Evolutionary conservation across 176 grass and related monocot genomes (phyloP), one percentile per base, ranked within the genome.

Genomic region (Carex kokanica): DNA sequence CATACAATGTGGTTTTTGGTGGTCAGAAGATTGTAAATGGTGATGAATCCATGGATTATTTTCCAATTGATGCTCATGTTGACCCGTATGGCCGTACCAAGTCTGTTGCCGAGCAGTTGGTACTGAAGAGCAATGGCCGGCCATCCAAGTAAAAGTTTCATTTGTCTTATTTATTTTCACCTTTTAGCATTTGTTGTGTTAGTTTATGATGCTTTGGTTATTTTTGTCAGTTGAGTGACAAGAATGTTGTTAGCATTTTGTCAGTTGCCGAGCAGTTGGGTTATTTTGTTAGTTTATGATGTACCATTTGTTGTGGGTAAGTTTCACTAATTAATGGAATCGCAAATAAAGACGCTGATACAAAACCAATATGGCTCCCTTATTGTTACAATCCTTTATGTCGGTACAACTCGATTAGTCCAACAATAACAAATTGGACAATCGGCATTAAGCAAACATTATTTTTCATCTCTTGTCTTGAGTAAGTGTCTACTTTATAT

Each of bases 11-110:
- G 67, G 83, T 95, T 60, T 98, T 95, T 73, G 95, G 95, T 20
- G 92, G 92, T 79, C 57, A 93, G 68, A 87, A 90, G 4, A 98
- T 98, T 45, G 62, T 77, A 45, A 93, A 91, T 78, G 95, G 95
- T 0, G 86, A 88, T 63, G 95, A 98, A 69, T 74, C 82, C 4
- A 59, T 98, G 31, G 92, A 86, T 51, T 98, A 98, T 88, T 98
- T 94, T 82, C 89, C 95, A 1, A 73, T 98, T 8, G 90, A 94
- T 69, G 86, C 85, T 25, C 95, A 98, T 72, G 92, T 93, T 60
- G 95, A 98, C 86, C 85, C 92, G 10, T 98, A 98, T 86, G 92
- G 89, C 11, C 89, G 92, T 62, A 98, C 89, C 81, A 98, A 98
- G 85, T 93, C 92, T 7, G 77, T 94, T 53, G 89, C 92, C 60